Conservation (phyloP, 2,329 filamentous ascomycete genomes). For the Xylaria hypoxylon region DNA sequence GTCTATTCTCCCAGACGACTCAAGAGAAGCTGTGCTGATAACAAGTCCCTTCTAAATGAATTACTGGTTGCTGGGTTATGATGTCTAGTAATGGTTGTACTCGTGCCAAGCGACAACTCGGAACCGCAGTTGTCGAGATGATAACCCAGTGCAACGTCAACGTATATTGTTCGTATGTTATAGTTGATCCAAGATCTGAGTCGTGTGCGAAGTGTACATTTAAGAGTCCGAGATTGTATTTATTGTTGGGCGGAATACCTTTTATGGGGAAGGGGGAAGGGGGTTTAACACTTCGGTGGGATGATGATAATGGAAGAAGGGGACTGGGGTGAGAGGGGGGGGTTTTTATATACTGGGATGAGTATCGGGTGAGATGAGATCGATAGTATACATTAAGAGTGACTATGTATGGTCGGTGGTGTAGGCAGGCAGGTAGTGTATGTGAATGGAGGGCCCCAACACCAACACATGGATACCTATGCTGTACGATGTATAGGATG, state of each 20-base stretch:
- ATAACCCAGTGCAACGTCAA: slow-evolving; percentile 1
- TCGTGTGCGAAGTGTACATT: not conserved
- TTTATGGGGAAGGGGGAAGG: not conserved
- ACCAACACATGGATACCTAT: slow-evolving; percentile 35
- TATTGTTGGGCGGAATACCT: slow-evolving; percentile 12
- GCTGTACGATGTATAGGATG: slow-evolving; percentile 23
- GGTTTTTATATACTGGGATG: slow-evolving; percentile 30
- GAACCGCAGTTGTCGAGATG: not conserved
- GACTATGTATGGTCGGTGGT: slow-evolving; percentile 25
- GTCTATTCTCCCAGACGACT: not conserved
- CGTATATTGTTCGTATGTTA: slow-evolving; percentile 1
- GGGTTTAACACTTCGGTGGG: not conserved
- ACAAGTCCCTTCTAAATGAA: not conserved
- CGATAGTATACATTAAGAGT: slow-evolving; percentile 28
- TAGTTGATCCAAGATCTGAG: not conserved
- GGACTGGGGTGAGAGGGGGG: slow-evolving; percentile 6
- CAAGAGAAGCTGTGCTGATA: not conserved
- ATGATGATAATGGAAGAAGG: slow-evolving; percentile 16
- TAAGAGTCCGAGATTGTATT: slow-evolving; percentile 7
- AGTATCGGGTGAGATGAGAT: slow-evolving; percentile 31
- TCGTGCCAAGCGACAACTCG: slow-evolving; percentile 4
- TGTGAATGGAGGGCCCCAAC: slow-evolving; percentile 32
- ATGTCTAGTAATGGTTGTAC: slow-evolving; percentile 9
- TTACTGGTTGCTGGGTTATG: not conserved
- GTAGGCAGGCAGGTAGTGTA: not conserved